These are phyloP conservation scores for Bolboschoenus planiculmis DNA, from an alignment of 176 grass and related monocot species.

Conservation along the genomic window DNA sequence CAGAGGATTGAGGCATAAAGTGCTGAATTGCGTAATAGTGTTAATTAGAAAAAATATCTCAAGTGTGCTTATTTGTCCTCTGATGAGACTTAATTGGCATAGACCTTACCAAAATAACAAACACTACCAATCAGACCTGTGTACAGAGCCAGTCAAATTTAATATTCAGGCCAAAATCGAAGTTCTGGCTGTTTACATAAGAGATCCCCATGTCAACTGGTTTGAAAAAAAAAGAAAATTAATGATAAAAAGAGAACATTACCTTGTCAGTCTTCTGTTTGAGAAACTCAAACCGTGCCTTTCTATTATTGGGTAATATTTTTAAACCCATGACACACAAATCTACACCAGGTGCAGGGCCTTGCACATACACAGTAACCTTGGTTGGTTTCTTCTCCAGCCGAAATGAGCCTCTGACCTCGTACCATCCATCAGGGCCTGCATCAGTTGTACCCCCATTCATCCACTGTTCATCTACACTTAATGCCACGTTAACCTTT, in stretches of 20 bases:
- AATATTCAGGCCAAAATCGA: background rate
- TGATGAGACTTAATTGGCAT: background rate
- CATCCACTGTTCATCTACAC: conserved; percentile 47
- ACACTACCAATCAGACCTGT: background rate
- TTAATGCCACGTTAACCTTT: conserved; percentile 79
- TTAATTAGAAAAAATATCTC: background rate
- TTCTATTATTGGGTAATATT: conserved; percentile 39
- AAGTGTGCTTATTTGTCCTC: background rate
- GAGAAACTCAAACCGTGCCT: conserved; percentile 26
- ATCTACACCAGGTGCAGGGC: conserved; percentile 39
- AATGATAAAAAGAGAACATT: background rate
- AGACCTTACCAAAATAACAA: background rate
- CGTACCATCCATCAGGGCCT: conserved; percentile 24
- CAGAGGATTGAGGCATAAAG: background rate
- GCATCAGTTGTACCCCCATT: conserved; percentile 38
- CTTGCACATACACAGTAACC: conserved; percentile 43
- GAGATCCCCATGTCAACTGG: background rate
- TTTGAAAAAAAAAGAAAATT: background rate
- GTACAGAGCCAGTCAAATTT: background rate
- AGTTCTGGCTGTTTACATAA: background rate
- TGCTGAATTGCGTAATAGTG: background rate
- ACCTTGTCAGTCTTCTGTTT: conserved; percentile 50
- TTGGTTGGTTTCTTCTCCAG: conserved; percentile 37
- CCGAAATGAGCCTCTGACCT: conserved; percentile 39
- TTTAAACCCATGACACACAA: conserved; percentile 33